phyloP scores from a whole-genome alignment of 2,329 filamentous ascomycete genomes.

The Microcera coccophila region DNA sequence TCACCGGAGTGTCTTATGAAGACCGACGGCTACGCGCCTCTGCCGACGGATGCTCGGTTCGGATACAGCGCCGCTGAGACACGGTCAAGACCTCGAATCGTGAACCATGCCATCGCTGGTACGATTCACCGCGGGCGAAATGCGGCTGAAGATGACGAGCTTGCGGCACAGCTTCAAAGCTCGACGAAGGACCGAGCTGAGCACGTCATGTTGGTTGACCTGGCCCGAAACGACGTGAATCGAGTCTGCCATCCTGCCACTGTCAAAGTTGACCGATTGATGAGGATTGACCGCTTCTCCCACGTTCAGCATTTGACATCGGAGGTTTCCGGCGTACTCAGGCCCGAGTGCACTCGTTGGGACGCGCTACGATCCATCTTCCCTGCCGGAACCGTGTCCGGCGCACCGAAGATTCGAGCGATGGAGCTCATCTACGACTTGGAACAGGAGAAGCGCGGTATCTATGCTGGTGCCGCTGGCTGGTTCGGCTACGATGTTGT shows the following conservation, averaged over 20 bases:
- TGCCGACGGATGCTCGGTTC: constrained; percentile 23
- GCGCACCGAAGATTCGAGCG: constrained; percentile 90
- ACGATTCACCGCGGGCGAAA: constrained; percentile 79
- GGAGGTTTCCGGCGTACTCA: constrained; percentile 87
- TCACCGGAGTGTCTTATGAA: constrained; percentile 94
- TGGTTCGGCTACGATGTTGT: constrained; percentile 89
- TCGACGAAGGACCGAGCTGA: constrained; percentile 82
- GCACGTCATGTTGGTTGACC: constrained; percentile 96
- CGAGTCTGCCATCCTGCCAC: constrained; percentile 87
- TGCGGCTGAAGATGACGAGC: constrained; percentile 75
- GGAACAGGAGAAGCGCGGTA: constrained; percentile 87
- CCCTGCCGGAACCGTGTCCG: constrained; percentile 91
- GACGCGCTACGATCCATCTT: constrained; percentile 97
- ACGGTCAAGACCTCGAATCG: constrained; percentile 74
- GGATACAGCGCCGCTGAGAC: constrained; percentile 23
- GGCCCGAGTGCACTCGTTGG: constrained; percentile 80
- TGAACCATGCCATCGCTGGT: constrained; percentile 95
- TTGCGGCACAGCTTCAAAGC: constrained; percentile 59
- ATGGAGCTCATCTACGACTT: constrained; percentile 97
- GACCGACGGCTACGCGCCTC: constrained; percentile 34
- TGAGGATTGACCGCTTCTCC: constrained; percentile 92
- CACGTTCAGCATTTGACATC: constrained; percentile 97
- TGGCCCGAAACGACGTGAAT: constrained; percentile 95
- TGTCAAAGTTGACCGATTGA: constrained; percentile 86
- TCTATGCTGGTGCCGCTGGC: constrained; percentile 93